phyloP scores from a whole-genome alignment of 805 yeast genomes.

The Wickerhamiella dianesei region DNA sequence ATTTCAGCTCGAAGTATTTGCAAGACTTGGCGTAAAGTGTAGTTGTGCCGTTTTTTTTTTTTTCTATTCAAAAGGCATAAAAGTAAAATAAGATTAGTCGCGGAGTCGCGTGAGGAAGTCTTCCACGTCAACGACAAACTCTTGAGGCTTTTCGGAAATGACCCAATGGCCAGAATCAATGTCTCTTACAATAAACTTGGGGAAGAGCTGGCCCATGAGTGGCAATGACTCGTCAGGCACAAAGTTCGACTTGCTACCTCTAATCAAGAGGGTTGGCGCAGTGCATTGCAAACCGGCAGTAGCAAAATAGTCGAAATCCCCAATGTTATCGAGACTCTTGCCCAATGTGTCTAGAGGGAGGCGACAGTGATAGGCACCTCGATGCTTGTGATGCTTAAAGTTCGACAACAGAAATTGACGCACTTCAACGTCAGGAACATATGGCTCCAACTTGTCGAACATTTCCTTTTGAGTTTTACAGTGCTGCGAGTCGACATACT shows the following conservation, averaged over 20 bases:
- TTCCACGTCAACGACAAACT: slow-evolving; percentile 47
- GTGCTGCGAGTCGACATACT: slow-evolving; percentile 37
- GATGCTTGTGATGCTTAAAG: slow-evolving; percentile 32
- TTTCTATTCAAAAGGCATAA: background rate
- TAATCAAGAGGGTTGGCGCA: slow-evolving; percentile 62
- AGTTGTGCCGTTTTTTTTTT: background rate
- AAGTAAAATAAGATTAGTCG: background rate
- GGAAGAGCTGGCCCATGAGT: slow-evolving; percentile 63
- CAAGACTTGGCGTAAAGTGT: background rate
- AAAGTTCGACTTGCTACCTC: slow-evolving; percentile 66
- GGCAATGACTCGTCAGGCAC: slow-evolving; percentile 73
- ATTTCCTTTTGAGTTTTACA: slow-evolving; percentile 51
- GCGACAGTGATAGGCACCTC: slow-evolving; percentile 32
- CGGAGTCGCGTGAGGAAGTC: slow-evolving; percentile 31
- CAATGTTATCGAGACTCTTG: slow-evolving; percentile 49
- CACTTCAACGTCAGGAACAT: slow-evolving; percentile 46
- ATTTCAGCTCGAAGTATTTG: background rate
- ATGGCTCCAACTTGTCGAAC: slow-evolving; percentile 43
- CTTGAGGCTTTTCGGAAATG: slow-evolving; percentile 71
- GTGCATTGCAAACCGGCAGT: slow-evolving; percentile 40
- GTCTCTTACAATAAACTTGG: slow-evolving; percentile 58
- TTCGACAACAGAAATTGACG: slow-evolving; percentile 72
- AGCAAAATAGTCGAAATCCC: slow-evolving; percentile 60
- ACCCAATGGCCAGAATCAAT: slow-evolving; percentile 89
- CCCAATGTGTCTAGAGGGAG: slow-evolving; percentile 64